Conservation (phyloP, 2,329 filamentous ascomycete species). For the Cadophora malorum region DNA sequence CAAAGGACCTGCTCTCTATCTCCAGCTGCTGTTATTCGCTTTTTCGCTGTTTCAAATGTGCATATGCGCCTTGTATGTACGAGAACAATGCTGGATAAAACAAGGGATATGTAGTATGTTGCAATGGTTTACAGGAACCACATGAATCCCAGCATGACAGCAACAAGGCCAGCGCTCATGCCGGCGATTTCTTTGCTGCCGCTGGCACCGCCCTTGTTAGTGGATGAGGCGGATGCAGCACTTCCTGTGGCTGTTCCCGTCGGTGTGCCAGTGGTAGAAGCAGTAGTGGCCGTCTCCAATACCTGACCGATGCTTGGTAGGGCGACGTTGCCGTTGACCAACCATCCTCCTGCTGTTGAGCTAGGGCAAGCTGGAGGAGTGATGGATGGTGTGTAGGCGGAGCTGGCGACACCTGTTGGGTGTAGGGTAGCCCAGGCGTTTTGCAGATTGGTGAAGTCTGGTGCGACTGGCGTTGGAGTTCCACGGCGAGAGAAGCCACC, state of each 20-base stretch:
- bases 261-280: slow-evolving; percentile 44
- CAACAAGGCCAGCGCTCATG: slow-evolving; percentile 56
- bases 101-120: slow-evolving; percentile 5
- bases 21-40: not conserved
- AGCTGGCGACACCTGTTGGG: slow-evolving; percentile 70
- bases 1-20: slow-evolving; percentile 4
- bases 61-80: slow-evolving; percentile 2
- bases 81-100: slow-evolving; percentile 19
- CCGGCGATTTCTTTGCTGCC: slow-evolving; percentile 56
- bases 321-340: slow-evolving; percentile 70
- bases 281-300: slow-evolving; percentile 37
- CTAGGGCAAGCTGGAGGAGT: slow-evolving; percentile 73
- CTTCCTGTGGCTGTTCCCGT: slow-evolving; percentile 37
- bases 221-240: slow-evolving; percentile 42
- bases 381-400: slow-evolving; percentile 68
- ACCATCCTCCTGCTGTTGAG: slow-evolving; percentile 73
- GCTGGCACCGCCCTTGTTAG: slow-evolving; percentile 51
- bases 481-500: slow-evolving; percentile 75
- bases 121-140: slow-evolving; percentile 4
- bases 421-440: slow-evolving; percentile 75
- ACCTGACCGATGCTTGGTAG: slow-evolving; percentile 61
- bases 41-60: not conserved
- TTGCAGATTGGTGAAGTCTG: slow-evolving; percentile 81
- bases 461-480: slow-evolving; percentile 73
- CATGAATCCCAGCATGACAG: slow-evolving; percentile 59